Evolutionary conservation across 2,329 filamentous ascomycete genomes (phyloP).

Genomic region (Ustilaginoidea virens): DNA sequence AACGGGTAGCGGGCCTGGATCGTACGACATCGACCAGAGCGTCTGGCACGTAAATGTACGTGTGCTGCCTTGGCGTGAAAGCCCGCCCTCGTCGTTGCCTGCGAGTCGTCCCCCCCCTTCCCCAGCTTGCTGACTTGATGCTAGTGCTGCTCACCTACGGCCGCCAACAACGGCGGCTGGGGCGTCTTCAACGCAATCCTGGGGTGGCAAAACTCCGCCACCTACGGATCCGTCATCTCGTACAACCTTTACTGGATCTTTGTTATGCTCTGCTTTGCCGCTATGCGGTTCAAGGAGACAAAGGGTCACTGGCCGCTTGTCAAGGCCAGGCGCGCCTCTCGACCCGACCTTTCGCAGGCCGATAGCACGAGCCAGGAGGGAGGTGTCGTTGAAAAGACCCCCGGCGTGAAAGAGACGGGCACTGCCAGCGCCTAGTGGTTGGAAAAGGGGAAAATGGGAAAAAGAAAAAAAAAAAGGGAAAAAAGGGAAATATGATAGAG

Average conservation of each 20-base stretch:
- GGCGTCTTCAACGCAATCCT: conserved; percentile 76
- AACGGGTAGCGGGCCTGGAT: conserved; percentile 47
- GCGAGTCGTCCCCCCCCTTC: neutral
- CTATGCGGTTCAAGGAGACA: conserved; percentile 51
- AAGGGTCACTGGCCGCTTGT: conserved; percentile 33
- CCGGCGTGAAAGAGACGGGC: conserved; percentile 12
- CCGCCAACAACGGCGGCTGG: conserved; percentile 66
- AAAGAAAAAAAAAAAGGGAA: neutral
- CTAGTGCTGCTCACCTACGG: conserved; percentile 60
- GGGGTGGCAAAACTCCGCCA: conserved; percentile 80
- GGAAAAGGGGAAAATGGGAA: neutral
- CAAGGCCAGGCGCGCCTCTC: conserved; percentile 16
- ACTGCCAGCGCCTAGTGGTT: conserved; percentile 4
- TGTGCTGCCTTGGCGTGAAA: conserved; percentile 10
- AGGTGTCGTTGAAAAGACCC: conserved; percentile 10
- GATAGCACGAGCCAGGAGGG: conserved; percentile 13
- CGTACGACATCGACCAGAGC: conserved; percentile 62
- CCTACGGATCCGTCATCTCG: conserved; percentile 71
- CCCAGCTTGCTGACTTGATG: neutral
- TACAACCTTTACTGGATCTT: conserved; percentile 81
- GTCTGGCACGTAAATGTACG: conserved; percentile 72
- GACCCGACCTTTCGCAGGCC: conserved; percentile 8
- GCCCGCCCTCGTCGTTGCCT: too few relatives aligned
- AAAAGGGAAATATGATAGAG: too few relatives aligned
- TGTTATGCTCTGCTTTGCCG: conserved; percentile 53